phyloP scores from a whole-genome alignment of 2,329 filamentous ascomycete species.

The Penicillium sp. region DNA sequence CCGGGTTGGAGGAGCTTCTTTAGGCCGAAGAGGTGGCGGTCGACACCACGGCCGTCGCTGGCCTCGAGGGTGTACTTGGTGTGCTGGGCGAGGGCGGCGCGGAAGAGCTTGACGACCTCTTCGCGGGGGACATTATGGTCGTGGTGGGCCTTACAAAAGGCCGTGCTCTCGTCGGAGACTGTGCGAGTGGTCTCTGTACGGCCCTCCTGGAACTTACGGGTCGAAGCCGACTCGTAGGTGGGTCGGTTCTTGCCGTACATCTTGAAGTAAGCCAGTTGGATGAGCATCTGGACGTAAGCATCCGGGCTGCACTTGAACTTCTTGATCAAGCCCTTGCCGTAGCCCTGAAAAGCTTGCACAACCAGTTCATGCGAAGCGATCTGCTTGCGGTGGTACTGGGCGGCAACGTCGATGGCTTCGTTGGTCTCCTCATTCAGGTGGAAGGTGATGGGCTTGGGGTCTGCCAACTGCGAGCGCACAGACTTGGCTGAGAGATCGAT shows the following conservation, averaged over 20 bases:
- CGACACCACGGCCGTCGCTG: constrained; percentile 87
- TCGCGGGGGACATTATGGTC: constrained; percentile 63
- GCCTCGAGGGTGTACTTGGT: constrained; percentile 88
- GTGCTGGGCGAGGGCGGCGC: constrained; percentile 75
- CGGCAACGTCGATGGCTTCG: constrained; percentile 73
- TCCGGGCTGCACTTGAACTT: constrained; percentile 98
- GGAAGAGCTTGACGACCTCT: constrained; percentile 71
- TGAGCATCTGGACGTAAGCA: constrained; percentile 97
- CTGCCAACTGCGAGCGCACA: constrained; percentile 77
- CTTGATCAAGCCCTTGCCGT: constrained; percentile 98
- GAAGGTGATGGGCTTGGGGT: constrained; percentile 76
- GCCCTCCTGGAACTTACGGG: constrained; percentile 90
- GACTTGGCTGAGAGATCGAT: constrained; percentile 79
- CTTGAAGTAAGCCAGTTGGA: constrained; percentile 96
- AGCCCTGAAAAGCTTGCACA: constrained; percentile 94
- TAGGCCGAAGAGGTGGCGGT: constrained; percentile 93
- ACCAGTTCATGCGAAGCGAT: constrained; percentile 86
- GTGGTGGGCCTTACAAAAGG: constrained; percentile 85
- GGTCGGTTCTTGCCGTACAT: constrained; percentile 98
- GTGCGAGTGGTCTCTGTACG: constrained; percentile 93
- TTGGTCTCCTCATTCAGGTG: constrained; percentile 70
- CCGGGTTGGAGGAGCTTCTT: constrained; percentile 82
- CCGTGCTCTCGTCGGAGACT: constrained; percentile 85
- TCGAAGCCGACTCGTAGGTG: constrained; percentile 95
- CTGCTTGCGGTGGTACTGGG: constrained; percentile 72